A percentile compares a stretch with the other conserved stretches of the same genome.
Evolutionary conservation across 139 green algal genomes (phyloP).

Genomic region (Axilococcus clingmanii): DNA sequence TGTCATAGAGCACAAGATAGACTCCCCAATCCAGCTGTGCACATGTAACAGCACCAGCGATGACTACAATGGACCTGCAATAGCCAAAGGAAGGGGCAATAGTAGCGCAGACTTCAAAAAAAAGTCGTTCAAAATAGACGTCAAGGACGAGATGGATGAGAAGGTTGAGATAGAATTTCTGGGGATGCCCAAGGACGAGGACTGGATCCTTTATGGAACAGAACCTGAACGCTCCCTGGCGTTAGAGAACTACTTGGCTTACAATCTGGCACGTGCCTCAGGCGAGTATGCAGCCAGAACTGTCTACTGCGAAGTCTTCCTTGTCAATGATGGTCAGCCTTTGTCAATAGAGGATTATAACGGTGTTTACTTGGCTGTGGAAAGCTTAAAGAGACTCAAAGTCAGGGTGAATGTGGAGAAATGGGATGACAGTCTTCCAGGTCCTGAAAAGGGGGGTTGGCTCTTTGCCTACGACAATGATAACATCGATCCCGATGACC

Average conservation of each 20-base stretch:
- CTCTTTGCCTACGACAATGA: conserved; percentile 49
- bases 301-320: conserved; percentile 31
- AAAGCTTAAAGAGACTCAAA: conserved; percentile 9
- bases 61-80: conserved; percentile 20
- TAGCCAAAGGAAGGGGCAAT: conserved; percentile 8
- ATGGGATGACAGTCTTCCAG: conserved; percentile 1
- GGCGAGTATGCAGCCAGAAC: conserved; percentile 33
- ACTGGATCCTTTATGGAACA: conserved; percentile 43
- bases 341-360: conserved; percentile 17
- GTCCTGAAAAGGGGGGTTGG: conserved; percentile 27
- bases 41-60: conserved; percentile 17
- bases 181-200: conserved; percentile 33
- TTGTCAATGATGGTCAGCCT: conserved; percentile 13
- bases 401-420: conserved; percentile 14
- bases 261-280: conserved; percentile 22
- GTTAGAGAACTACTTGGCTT: conserved; percentile 37
- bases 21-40: conserved; percentile 12
- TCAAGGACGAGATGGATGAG: conserved; percentile 3
- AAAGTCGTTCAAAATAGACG: conserved; percentile 27
- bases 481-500: conserved; percentile 35
- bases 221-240: conserved; percentile 33
- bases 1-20: conserved; percentile 13
- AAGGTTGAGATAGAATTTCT: conserved; percentile 17
- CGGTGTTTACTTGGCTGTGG: conserved; percentile 20
- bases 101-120: conserved; percentile 23